Evolutionary conservation across 1,284 basidiomycete genomes (phyloP), one percentile per base, ranked within the genome.

Genomic region (Agroathelia rolfsii): DNA sequence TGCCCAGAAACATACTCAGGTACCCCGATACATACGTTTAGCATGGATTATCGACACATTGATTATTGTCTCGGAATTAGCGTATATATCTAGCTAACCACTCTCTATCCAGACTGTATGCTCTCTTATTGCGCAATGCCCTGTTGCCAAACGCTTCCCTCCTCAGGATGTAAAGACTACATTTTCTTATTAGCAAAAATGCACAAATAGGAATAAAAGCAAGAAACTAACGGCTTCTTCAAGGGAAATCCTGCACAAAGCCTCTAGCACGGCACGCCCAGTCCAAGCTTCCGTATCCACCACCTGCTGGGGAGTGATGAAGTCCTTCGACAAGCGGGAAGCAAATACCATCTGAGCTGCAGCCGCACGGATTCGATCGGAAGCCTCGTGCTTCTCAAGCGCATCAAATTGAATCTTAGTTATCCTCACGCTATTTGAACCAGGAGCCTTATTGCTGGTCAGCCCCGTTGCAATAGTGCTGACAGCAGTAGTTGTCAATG

Each of bases 261-360:
- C 67, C 27, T 69, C 62, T 19, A 76, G 53, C 7, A 70, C 63
- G 8, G 62, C 65, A 34, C 47, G 53, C 9, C 78, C 75, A 17
- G 71, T 64, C 79, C 78, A 83, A 24, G 57, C 55, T 50, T 89
- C 83, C n/a, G 80, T 50, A 32, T 62, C 57, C 11, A 58, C 56
- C 22, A 86, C 83, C 38, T 73, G 60, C 23, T 72, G 61, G 5
- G 85, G 85, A 3, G 72, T 73, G 44, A 89, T 87, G 48, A 89
- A 87, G 34, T 69, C 80, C 40, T 64, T 66, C n/a, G 79, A 81
- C 23, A 62, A 66, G 26, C 86, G 70, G 30, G 77, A 70, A n/a
- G 85, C 86, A 47, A 86, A 89, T 13, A 88, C 72, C 72, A 89
- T 85, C 41, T 89, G 86, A 11, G 74, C 72, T 10, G 80, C 80